A percentile compares a stretch with the other conserved stretches of the same genome.
These are phyloP conservation scores for Fimicolochytrium jonesii DNA, from an alignment of 192 early-diverging fungal species.

Conservation along the genomic window DNA sequence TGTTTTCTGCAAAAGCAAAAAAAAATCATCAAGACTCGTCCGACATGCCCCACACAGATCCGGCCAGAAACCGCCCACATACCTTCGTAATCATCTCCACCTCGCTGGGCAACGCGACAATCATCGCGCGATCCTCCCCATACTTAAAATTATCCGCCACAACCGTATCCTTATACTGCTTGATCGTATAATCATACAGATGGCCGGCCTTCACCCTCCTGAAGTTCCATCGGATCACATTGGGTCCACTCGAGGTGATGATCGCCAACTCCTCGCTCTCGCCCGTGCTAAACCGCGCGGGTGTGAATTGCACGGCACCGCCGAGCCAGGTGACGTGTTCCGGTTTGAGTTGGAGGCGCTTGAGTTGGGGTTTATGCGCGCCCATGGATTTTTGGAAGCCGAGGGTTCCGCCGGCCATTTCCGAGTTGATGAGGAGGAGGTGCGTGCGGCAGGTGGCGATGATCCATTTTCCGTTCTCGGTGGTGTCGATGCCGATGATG, in stretches of 20 bases:
- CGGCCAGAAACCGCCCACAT: neutral
- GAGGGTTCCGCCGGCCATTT: conserved; percentile 35
- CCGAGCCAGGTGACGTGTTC: conserved; percentile 85
- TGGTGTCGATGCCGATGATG: conserved; percentile 86
- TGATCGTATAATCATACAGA: conserved; percentile 80
- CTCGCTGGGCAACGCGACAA: conserved; percentile 76
- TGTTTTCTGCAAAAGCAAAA: conserved; percentile 32
- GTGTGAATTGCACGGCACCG: conserved; percentile 66
- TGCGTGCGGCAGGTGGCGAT: conserved; percentile 87
- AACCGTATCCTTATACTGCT: conserved; percentile 74
- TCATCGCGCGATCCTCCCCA: conserved; percentile 75
- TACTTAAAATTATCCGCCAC: conserved; percentile 91
- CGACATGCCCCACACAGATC: neutral
- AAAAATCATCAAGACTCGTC: neutral
- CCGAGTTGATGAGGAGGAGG: conserved; percentile 76
- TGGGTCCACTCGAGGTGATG: conserved; percentile 85
- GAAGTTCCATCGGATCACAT: conserved; percentile 91
- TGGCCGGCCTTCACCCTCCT: conserved; percentile 72
- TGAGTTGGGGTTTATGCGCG: conserved; percentile 61
- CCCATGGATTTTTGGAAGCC: conserved; percentile 66
- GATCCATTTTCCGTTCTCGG: conserved; percentile 76
- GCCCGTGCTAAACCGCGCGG: conserved; percentile 84
- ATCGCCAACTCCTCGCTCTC: conserved; percentile 75
- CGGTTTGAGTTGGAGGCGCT: conserved; percentile 75
- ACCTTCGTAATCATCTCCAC: conserved; percentile 59